These are phyloP conservation scores for Zymoseptoria tritici DNA, from an alignment of 2,329 filamentous ascomycete species.

Conservation along the genomic window DNA sequence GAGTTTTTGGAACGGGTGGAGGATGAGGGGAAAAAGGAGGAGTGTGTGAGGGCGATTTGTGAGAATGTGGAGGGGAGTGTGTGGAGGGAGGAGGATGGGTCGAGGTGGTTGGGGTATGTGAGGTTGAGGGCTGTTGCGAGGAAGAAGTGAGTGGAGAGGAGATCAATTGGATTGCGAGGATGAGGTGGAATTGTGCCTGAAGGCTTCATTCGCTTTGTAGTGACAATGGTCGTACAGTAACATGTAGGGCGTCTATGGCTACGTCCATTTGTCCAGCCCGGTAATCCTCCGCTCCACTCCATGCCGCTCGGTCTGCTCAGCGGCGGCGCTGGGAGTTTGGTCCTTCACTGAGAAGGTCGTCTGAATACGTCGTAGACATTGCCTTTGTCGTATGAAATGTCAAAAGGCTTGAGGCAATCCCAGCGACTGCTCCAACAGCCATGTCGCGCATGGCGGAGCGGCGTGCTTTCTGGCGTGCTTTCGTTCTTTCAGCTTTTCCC, in stretches of 20 bases:
- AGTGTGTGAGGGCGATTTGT: conserved; percentile 47
- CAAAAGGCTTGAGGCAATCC: neutral
- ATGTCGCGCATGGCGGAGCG: neutral
- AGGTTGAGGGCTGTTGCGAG: conserved; percentile 37
- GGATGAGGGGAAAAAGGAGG: conserved; percentile 41
- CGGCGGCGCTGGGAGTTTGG: neutral
- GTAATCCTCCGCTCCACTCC: neutral
- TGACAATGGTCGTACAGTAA: neutral
- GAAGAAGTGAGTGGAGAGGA: conserved; percentile 14
- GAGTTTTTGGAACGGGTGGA: conserved; percentile 48
- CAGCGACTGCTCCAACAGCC: neutral
- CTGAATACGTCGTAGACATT: neutral
- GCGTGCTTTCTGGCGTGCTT: neutral
- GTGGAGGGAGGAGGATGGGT: conserved; percentile 48
- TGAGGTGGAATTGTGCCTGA: neutral
- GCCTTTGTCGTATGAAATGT: no score
- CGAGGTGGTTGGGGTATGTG: conserved; percentile 43
- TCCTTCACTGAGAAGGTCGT: neutral
- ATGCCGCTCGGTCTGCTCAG: neutral
- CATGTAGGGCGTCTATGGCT: neutral
- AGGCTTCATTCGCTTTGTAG: neutral
- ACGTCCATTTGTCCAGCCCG: neutral
- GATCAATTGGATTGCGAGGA: no score
- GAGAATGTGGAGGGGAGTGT: conserved; percentile 51
- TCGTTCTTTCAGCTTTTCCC: neutral